phyloP scores from a whole-genome alignment of 1,139 yeast genomes.

The Suhomyces ambrosiae region DNA sequence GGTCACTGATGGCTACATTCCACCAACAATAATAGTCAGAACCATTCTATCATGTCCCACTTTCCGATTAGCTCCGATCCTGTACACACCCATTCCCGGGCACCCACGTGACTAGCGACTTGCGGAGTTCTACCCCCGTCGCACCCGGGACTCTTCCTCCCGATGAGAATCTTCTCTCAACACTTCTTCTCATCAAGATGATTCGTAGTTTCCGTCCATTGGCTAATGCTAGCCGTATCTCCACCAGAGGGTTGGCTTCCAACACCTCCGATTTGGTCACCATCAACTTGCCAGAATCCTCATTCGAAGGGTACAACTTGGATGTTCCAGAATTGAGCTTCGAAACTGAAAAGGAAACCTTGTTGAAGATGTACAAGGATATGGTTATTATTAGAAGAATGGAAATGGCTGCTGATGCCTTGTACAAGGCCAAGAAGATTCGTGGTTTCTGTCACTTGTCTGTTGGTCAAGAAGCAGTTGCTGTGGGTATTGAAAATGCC shows the following conservation, averaged over 20 bases:
- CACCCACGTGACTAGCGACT: too few species aligned
- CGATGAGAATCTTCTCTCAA: constrained; percentile 13
- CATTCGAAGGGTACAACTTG: constrained; percentile 85
- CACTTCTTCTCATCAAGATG: constrained; percentile 16
- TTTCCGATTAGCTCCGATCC: too few species aligned
- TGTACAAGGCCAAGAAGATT: constrained; percentile 96
- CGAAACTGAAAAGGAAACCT: constrained; percentile 75
- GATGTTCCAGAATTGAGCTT: constrained; percentile 71
- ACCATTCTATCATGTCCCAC: too few species aligned
- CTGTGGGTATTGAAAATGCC: constrained; percentile 97
- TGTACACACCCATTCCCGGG: too few species aligned
- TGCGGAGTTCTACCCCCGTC: constrained; percentile 14
- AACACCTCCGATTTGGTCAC: constrained; percentile 43
- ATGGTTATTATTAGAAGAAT: constrained; percentile 93
- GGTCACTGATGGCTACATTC: too few species aligned
- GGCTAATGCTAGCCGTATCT: constrained; percentile 18
- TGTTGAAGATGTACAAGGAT: constrained; percentile 93
- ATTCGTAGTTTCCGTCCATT: constrained; percentile 27
- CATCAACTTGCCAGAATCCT: constrained; percentile 69
- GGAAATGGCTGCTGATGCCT: constrained; percentile 99
- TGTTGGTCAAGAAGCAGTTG: constrained; percentile 98
- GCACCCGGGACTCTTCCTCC: constrained; percentile 18
- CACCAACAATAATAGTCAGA: too few species aligned
- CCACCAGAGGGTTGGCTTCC: constrained; percentile 40
- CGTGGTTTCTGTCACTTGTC: constrained; percentile 99